Percentiles rank a stretch among this genome's conserved stretches.
Evolutionary conservation across 2,329 filamentous ascomycete species (phyloP).

Genomic region (Hymenoscyphus infarciens): DNA sequence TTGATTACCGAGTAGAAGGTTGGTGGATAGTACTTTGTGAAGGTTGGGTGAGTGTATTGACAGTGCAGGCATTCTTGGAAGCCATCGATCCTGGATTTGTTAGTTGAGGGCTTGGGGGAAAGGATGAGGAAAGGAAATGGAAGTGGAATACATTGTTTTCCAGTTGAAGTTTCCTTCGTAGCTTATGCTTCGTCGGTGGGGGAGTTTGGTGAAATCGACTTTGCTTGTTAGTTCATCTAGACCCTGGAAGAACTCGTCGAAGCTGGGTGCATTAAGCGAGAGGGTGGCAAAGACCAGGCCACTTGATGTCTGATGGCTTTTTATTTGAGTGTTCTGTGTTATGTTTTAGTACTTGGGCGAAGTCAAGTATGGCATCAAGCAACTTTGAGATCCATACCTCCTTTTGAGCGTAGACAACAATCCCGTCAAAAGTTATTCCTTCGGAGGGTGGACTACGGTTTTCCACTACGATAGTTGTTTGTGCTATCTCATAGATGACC

Average conservation of each 20-base stretch:
- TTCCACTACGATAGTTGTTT: constrained; percentile 41
- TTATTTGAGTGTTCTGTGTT: constrained; percentile 29
- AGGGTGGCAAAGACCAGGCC: constrained; percentile 52
- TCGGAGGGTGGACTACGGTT: constrained; percentile 29
- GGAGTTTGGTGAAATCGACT: constrained; percentile 52
- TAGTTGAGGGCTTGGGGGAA: not conserved
- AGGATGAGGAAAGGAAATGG: not conserved
- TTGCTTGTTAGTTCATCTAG: constrained; percentile 45
- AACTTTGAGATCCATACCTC: constrained; percentile 16
- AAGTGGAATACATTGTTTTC: constrained; percentile 48
- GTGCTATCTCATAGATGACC: constrained; percentile 49
- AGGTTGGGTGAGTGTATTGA: constrained; percentile 55
- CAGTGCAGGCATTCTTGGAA: constrained; percentile 58
- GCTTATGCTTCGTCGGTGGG: constrained; percentile 49
- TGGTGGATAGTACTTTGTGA: constrained; percentile 51
- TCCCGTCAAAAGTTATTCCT: constrained; percentile 33
- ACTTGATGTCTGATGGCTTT: constrained; percentile 43
- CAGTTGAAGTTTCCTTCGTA: constrained; percentile 56
- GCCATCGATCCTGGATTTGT: constrained; percentile 46
- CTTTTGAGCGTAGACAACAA: constrained; percentile 37
- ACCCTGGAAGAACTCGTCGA: constrained; percentile 51
- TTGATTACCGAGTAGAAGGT: constrained; percentile 54
- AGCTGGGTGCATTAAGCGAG: constrained; percentile 44
- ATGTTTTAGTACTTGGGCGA: not conserved
- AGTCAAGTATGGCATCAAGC: not conserved